Percentiles rank a stretch among this genome's conserved stretches.
Conservation (phyloP, 228 moss, liverwort and hornwort species). For the Sphagnum magellanicum region DNA sequence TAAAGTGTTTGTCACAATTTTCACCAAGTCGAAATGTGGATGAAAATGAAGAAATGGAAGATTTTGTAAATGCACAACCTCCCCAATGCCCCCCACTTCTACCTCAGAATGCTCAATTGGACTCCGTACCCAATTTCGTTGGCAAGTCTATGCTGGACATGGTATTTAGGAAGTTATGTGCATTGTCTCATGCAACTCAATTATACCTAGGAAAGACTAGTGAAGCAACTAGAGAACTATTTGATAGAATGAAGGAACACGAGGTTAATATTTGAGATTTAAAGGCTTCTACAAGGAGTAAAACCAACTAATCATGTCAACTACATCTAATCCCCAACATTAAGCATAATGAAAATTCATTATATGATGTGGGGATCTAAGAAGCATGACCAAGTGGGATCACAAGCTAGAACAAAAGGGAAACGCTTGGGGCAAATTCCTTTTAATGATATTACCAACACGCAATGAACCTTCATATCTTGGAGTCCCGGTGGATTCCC, state of each 20-base stretch:
- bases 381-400: not conserved
- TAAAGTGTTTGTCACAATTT: too few relatives aligned
- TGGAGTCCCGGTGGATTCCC: too few relatives aligned
- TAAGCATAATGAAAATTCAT: not conserved
- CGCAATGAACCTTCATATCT: not conserved
- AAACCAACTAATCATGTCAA: not conserved
- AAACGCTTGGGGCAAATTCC: not conserved
- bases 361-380: not conserved
- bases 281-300: not conserved
- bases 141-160: not conserved
- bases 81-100: too few relatives aligned
- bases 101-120: not conserved
- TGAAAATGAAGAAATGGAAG: not conserved
- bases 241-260: not conserved
- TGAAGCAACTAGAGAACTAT: not conserved
- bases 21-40: too few relatives aligned
- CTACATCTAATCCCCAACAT: not conserved
- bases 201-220: not conserved
- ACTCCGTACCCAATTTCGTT: not conserved
- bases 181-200: not conserved
- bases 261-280: not conserved
- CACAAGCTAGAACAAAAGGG: not conserved
- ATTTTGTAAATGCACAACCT: not conserved
- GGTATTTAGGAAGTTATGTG: not conserved
- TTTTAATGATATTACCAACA: not conserved